Conservation (phyloP, 2,329 filamentous ascomycete genomes). For the Pseudogymnoascus sp. region DNA sequence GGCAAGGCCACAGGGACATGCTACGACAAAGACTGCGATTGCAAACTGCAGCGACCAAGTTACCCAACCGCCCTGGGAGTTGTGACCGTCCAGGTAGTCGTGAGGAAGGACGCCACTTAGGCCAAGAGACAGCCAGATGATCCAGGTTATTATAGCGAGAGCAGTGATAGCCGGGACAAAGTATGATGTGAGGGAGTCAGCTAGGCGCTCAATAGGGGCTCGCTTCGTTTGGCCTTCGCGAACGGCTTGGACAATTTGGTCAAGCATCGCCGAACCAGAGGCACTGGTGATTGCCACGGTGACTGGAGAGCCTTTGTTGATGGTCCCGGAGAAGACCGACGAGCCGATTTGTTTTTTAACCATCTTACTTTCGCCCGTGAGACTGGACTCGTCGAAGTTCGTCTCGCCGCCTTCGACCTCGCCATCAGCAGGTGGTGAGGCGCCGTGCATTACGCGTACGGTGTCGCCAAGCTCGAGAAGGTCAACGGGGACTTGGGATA, state of each 20-base stretch:
- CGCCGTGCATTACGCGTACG: slow-evolving; percentile 69
- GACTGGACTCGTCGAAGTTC: slow-evolving; percentile 77
- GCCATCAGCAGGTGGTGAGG: slow-evolving; percentile 80
- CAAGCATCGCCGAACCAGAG: slow-evolving; percentile 63
- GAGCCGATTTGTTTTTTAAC: slow-evolving; percentile 57
- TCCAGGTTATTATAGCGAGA: slow-evolving; percentile 60
- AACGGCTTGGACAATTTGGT: slow-evolving; percentile 66
- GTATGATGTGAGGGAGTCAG: slow-evolving; percentile 62
- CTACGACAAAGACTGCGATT: slow-evolving; percentile 54
- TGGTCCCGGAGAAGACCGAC: slow-evolving; percentile 58
- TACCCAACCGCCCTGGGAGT: slow-evolving; percentile 51
- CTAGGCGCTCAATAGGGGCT: slow-evolving; percentile 64
- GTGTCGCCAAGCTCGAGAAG: slow-evolving; percentile 63
- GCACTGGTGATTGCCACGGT: slow-evolving; percentile 56
- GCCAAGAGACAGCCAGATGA: slow-evolving; percentile 60
- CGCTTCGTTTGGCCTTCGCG: slow-evolving; percentile 67
- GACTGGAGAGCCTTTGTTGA: slow-evolving; percentile 50
- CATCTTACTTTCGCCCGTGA: slow-evolving; percentile 69
- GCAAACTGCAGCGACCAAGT: slow-evolving; percentile 73
- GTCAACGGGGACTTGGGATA: slow-evolving; percentile 19
- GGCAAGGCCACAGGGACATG: slow-evolving; percentile 54
- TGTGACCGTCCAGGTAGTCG: slow-evolving; percentile 45
- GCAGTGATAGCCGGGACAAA: slow-evolving; percentile 66
- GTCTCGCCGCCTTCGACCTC: slow-evolving; percentile 49
- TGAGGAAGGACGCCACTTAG: slow-evolving; percentile 47